Conservation (phyloP, 768 basidiomycete genomes). For the Mycena albidolilacea region DNA sequence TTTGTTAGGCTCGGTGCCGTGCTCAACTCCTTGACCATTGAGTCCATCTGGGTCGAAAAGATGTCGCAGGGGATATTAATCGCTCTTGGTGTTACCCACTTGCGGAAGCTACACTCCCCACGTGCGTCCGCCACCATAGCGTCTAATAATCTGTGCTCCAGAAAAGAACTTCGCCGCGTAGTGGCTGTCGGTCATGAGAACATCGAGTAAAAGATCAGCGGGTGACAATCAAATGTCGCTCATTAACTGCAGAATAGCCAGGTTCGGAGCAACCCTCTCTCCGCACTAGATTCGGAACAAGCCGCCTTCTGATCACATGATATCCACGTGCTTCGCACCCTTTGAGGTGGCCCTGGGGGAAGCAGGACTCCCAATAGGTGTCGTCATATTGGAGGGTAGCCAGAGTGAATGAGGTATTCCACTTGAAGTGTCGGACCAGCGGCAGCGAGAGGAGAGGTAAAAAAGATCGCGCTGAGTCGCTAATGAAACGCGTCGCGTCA, state of each 20-base stretch:
- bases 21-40: slow-evolving; percentile 4
- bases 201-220: neutral
- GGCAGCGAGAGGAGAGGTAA: no score
- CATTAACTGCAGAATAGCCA: neutral
- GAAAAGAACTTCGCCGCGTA: slow-evolving; percentile 5
- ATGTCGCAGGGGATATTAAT: neutral
- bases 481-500: no score
- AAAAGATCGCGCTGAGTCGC: no score
- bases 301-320: no score
- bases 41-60: neutral
- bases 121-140: neutral
- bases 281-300: no score
- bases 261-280: no score
- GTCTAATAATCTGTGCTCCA: neutral
- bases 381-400: no score
- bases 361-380: no score
- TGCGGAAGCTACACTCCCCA: neutral
- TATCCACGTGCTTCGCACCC: no score
- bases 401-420: no score
- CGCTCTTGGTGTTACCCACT: neutral
- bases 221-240: slow-evolving; percentile 12
- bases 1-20: neutral
- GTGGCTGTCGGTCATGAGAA: neutral
- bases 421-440: no score
- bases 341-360: no score